phyloP scores from a whole-genome alignment of 768 basidiomycete genomes.

The Auricularia sp. region DNA sequence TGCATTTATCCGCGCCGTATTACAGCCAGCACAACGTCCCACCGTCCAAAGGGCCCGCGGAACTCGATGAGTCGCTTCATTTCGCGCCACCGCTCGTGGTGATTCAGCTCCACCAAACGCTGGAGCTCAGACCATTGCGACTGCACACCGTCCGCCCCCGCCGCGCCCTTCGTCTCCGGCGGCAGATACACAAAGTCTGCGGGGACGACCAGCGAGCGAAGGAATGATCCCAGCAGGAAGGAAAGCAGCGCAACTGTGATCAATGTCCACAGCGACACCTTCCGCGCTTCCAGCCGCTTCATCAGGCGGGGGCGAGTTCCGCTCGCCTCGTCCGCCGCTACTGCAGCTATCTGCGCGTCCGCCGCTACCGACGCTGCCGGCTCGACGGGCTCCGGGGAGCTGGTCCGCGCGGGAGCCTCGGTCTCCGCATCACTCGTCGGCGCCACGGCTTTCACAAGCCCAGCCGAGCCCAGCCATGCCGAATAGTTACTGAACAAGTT shows the following conservation, averaged over 20 bases:
- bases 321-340: neutral
- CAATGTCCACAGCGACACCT: slow-evolving; percentile 49
- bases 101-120: slow-evolving; percentile 22
- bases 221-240: slow-evolving; percentile 82
- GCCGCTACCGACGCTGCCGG: too few species aligned
- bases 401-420: neutral
- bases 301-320: neutral
- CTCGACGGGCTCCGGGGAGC: neutral
- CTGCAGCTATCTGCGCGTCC: neutral
- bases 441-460: neutral
- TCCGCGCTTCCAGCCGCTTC: slow-evolving; percentile 25
- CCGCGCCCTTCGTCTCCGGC: slow-evolving; percentile 18
- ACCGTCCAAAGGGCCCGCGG: slow-evolving; percentile 70
- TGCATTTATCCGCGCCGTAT: slow-evolving; percentile 52
- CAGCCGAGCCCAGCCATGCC: neutral
- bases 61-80: slow-evolving; percentile 72
- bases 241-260: slow-evolving; percentile 67
- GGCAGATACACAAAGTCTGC: slow-evolving; percentile 85
- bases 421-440: neutral
- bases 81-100: slow-evolving; percentile 65
- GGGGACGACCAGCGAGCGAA: slow-evolving; percentile 80
- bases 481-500: neutral
- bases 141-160: slow-evolving; percentile 30
- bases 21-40: slow-evolving; percentile 82
- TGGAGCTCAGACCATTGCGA: neutral